Base-by-base conservation (phyloP, 2,329 filamentous ascomycete species). In the Colletotrichum tropicale region DNA sequence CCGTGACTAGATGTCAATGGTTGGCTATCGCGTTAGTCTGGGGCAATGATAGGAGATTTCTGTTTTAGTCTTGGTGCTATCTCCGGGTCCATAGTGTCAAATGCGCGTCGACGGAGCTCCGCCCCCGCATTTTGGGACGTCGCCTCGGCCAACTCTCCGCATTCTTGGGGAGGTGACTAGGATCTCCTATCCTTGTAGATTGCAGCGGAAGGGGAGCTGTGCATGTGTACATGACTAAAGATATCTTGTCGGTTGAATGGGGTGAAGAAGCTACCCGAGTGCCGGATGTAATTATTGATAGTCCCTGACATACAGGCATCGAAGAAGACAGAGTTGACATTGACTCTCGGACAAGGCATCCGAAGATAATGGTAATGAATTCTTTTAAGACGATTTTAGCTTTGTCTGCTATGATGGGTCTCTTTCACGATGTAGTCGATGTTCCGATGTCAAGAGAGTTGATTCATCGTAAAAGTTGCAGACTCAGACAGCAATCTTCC, bases 61-160 rank as follows among this genome's bases (percentile, higher is more conserved):
- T 32, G 30, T 52, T 65, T 43, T 52, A 55, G 56, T 10, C 55
- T 36, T n/a, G 70, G 21, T 48, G 61, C 70, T 71, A 67, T 71
- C 60, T 58, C 48, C 43, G 56, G 56, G 13, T 28, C 55, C 55
- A 58, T 58, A 58, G 16, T 34, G 55, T 21, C 52, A 21, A 32
- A 58, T 72, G 70, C 70, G 30, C 10, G 28, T 58, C 36, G 55
- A 72, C 70, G 70, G 70, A 67, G 70, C 70, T 72, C 70, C 70
- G 62, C 64, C 70, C 70, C 70, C 70, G 70, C 70, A 72, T 72
- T 72, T 52, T 55, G 36, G 43, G n/a, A 66, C 58, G 43, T 70
- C 52, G 48, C 48, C 60, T 58, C 43, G 43, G 52, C 30, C 30
- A 66, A 66, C 58, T 30, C 30, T 71, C 69, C 58, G 69, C 69